Evolutionary conservation across 805 yeast species (phyloP).

Genomic region (Lipomyces starkeyi): DNA sequence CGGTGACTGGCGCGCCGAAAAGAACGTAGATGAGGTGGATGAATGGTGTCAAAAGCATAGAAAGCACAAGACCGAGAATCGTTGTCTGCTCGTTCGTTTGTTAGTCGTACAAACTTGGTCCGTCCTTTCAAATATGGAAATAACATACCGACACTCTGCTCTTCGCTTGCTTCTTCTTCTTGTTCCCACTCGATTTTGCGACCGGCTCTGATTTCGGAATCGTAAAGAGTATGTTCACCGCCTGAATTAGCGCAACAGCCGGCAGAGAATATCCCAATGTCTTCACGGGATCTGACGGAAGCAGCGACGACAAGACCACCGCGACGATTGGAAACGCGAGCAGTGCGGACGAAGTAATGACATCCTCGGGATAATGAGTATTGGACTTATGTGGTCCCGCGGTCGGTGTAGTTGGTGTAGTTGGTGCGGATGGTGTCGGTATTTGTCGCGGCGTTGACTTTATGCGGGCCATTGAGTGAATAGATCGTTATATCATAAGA

Average conservation of each 20-base stretch:
- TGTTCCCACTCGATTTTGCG: background rate
- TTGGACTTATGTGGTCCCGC: background rate
- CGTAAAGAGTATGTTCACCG: slow-evolving; percentile 1
- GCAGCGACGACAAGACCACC: slow-evolving; percentile 35
- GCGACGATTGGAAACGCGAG: slow-evolving; percentile 24
- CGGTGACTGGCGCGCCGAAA: slow-evolving; percentile 80
- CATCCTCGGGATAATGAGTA: background rate
- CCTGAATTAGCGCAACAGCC: slow-evolving; percentile 1
- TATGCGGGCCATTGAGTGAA: slow-evolving; percentile 17
- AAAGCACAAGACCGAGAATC: slow-evolving; percentile 23
- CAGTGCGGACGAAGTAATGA: slow-evolving; percentile 10
- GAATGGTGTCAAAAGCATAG: slow-evolving; percentile 39
- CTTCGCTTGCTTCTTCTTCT: slow-evolving; percentile 12
- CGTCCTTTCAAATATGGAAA: background rate
- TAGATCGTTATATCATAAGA: background rate
- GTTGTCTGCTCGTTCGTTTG: slow-evolving; percentile 14
- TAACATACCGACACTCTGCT: slow-evolving; percentile 6
- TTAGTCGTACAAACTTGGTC: background rate
- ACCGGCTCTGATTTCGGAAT: background rate
- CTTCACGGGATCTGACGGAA: slow-evolving; percentile 31
- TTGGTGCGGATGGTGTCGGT: slow-evolving; percentile 8
- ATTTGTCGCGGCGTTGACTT: slow-evolving; percentile 19
- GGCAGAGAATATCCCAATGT: slow-evolving; percentile 5
- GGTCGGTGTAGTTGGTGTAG: slow-evolving; percentile 14
- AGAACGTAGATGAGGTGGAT: slow-evolving; percentile 55